Evolutionary conservation across 148 eudicot genomes (phyloP).

Genomic region (Tetragonia tetragonoides): DNA sequence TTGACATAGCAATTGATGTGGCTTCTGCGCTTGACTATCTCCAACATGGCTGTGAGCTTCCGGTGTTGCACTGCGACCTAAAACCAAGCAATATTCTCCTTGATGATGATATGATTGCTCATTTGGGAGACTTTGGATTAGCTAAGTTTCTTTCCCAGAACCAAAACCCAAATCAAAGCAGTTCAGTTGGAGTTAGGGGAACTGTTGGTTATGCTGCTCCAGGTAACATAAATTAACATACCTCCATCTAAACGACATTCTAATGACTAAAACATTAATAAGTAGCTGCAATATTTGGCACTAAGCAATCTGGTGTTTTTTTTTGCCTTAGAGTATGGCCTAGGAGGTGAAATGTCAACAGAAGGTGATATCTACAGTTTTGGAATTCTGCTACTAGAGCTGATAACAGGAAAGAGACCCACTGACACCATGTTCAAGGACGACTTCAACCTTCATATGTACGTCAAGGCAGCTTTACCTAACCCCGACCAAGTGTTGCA

Average conservation of each 20-base stretch:
- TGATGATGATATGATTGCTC: constrained; percentile 34
- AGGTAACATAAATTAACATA: constrained; percentile 17
- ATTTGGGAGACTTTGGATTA: constrained; percentile 39
- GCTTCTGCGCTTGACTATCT: constrained; percentile 41
- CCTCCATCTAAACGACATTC: neutral
- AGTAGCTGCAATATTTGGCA: neutral
- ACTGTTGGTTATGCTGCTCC: constrained; percentile 42
- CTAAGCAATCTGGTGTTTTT: no score
- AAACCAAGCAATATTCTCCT: neutral
- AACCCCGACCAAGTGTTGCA: constrained; percentile 5
- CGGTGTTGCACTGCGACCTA: constrained; percentile 1
- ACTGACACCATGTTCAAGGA: constrained; percentile 10
- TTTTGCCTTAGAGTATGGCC: neutral
- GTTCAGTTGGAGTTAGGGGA: constrained; percentile 30
- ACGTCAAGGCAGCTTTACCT: constrained; percentile 13
- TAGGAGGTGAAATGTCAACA: neutral
- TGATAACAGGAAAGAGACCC: constrained; percentile 21
- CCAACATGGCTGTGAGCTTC: constrained; percentile 29
- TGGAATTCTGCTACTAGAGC: constrained; percentile 12
- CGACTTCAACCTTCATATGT: constrained; percentile 9
- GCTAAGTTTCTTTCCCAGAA: constrained; percentile 24
- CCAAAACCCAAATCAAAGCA: constrained; percentile 14
- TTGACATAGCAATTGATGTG: constrained; percentile 32
- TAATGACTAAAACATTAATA: no score
- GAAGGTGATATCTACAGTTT: constrained; percentile 11